Base-by-base conservation (phyloP, 139 green algal genomes). In the Chlorella sp. region DNA sequence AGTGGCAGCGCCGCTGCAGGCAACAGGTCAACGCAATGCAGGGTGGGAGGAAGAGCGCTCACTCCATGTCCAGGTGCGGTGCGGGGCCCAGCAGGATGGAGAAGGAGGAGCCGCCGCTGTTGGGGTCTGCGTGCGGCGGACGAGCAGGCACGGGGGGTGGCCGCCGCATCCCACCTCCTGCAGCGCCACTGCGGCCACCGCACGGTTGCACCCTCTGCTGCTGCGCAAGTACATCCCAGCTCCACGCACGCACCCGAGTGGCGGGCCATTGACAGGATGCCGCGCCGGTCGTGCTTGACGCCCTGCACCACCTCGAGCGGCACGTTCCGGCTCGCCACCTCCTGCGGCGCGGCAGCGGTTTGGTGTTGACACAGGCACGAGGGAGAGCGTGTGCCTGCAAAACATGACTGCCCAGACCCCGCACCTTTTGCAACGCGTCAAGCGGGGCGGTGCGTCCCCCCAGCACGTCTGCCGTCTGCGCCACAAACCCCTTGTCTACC, bases 401-500 rank as follows among this genome's bases (percentile, higher is more conserved):
- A 6, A 35, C 15, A 29, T n/a, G 41, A 73, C 60, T 7, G 29
- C 21, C 6, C 12, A 33, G 60, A 1, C 8, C 17, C 7, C 41
- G 11, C 35, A 86, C 85, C 69, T 77, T 45, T 64, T 97, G 93
- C 55, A 80, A 50, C 0, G 21, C 67, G 56, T 91, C 84, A 71
- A 97, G 62, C 0, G 73, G 60, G 0, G 86, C 48, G 1, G 58
- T 66, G 33, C 93, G 73, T 17, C 90, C 91, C 33, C 82, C 71
- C 9, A 83, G 17, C 0, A 95, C 83, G 40, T 92, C 90, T 27
- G 85, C 87, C 0, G 87, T 79, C 72, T 98, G 95, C 3, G 94
- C 94, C 14, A 98, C 95, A 81, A 98, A 98, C 5, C 94, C 92
- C 43, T 91, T 93, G 80, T 98, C 93, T 21, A 91, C 82, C 12